Base-by-base conservation (phyloP, 2,329 filamentous ascomycete genomes). In the Paecilomyces sp. region DNA sequence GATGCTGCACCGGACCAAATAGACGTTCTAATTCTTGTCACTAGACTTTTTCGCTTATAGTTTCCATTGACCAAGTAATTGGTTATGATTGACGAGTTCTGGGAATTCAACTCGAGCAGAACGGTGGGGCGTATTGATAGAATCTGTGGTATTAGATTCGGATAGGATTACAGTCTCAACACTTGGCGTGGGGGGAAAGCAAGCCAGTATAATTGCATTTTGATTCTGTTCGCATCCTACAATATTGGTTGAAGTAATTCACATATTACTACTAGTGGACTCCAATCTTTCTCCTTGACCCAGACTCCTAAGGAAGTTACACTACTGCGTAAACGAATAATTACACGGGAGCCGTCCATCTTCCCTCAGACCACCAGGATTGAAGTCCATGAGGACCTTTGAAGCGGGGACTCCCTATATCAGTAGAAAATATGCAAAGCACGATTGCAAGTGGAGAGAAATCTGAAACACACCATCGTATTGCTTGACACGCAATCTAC, bases 1-100 rank as follows among this genome's bases (percentile, higher is more conserved):
- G 88, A 86, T 99, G 84, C 86, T 97, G 41, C 55, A 72, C 41
- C 61, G 60, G 22, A 51, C 47, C 41, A 28, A 24, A 30, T 56
- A 13, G 53, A 28, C 25, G 25, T 3, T 28, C 25, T 28, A 33
- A 50, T 47, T n/a, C 33, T 36, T 57, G 5, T 15, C 51, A 15
- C 33, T 51, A 55, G 15, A 3, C 6, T 52, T 51, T 55, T 51
- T 8, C 18, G 4, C 53, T 22, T 34, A 15, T 22, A 30, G 3
- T 25, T 13, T 24, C 11, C 25, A 47, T 47, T 47, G n/a, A 15
- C n/a, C 13, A 6, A 15, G 36, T 41, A 13, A 47, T 47, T 8
- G 15, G n/a, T 47, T n/a, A 47, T 47, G 41, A 47, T 47, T 47
- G 41, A 47, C n/a, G 41, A 8, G 41, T 47, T 47, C 41, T 47